phyloP scores from a whole-genome alignment of 768 basidiomycete species.

The Tulasnella sp. region DNA sequence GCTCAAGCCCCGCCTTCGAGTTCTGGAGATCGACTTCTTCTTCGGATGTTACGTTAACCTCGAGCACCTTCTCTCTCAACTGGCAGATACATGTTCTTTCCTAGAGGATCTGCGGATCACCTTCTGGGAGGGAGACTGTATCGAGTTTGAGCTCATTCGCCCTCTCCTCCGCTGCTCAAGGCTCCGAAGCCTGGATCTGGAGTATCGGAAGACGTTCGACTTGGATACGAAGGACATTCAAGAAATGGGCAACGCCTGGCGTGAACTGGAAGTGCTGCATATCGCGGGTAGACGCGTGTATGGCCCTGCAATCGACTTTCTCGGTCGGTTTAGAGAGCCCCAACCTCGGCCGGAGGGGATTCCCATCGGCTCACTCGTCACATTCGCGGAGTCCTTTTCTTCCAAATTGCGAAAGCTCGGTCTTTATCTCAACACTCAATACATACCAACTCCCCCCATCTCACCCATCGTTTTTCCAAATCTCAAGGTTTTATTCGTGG shows the following conservation, averaged over 20 bases:
- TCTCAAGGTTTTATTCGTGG: not conserved
- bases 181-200: not conserved
- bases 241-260: not conserved
- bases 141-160: not conserved
- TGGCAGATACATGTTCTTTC: not conserved
- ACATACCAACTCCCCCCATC: too few species aligned
- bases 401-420: not conserved
- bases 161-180: not conserved
- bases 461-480: not conserved
- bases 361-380: not conserved
- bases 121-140: not conserved
- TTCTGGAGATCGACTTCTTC: not conserved
- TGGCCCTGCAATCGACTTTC: too few species aligned
- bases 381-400: not conserved
- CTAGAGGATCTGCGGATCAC: not conserved
- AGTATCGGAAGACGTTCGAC: not conserved
- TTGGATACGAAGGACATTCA: not conserved
- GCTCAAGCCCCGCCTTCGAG: not conserved
- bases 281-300: too few species aligned
- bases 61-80: not conserved
- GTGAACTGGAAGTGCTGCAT: not conserved
- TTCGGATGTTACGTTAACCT: not conserved
- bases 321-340: too few species aligned
- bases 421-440: too few species aligned
- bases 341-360: too few species aligned